phyloP scores from a whole-genome alignment of 345 rosid genomes.

The Limnanthes douglasii region DNA sequence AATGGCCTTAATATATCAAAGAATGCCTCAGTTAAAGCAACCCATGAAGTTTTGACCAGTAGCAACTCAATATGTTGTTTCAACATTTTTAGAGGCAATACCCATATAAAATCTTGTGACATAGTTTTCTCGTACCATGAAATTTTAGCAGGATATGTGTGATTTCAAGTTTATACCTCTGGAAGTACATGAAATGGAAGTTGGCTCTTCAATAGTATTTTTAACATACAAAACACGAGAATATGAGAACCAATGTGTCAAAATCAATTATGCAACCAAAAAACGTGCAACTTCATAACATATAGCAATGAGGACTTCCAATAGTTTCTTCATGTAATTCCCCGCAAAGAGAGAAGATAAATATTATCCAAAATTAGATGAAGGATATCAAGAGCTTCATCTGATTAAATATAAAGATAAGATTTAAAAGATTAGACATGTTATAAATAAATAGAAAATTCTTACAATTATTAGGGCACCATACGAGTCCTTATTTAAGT shows the following conservation, averaged over 20 bases:
- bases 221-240: constrained; percentile 84
- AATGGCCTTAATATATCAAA: constrained; percentile 54
- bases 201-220: constrained; percentile 59
- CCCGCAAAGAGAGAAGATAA: constrained; percentile 22
- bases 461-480: constrained; percentile 97
- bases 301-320: constrained; percentile 96
- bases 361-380: constrained; percentile 1
- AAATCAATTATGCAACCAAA: constrained; percentile 78
- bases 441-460: constrained; percentile 3
- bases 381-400: constrained; percentile 1
- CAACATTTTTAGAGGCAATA: constrained; percentile 35
- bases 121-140: constrained; percentile 67
- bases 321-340: constrained; percentile 98
- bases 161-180: constrained; percentile 86
- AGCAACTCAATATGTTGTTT: constrained; percentile 39
- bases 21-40: constrained; percentile 44
- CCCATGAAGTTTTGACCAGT: constrained; percentile 62
- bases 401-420: not conserved
- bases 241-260: constrained; percentile 98
- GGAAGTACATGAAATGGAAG: constrained; percentile 66
- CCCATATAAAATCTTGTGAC: constrained; percentile 28
- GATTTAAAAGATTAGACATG: constrained; percentile 2
- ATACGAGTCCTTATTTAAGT: constrained; percentile 92
- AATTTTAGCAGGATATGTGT: constrained; percentile 74
- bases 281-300: constrained; percentile 98